phyloP scores from a whole-genome alignment of 2,329 filamentous ascomycete species.

The Alternaria metachromatica region DNA sequence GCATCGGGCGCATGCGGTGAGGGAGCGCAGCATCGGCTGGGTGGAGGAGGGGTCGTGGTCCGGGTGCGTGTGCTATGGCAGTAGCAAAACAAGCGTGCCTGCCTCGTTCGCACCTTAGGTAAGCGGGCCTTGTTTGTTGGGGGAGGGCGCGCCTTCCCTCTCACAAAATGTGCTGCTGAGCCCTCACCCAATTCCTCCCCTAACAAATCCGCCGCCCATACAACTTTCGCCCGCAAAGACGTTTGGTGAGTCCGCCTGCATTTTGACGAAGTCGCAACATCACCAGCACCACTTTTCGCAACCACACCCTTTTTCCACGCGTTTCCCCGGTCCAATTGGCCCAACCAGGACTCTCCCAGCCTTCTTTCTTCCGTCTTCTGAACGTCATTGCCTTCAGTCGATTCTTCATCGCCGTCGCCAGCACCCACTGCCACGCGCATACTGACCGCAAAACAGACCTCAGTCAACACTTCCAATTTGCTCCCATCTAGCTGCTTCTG shows the following conservation, averaged over 20 bases:
- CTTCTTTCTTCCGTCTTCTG: constrained; percentile 38
- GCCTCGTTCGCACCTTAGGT: constrained; percentile 8
- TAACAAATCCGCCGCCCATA: constrained; percentile 26
- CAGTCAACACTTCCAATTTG: constrained; percentile 28
- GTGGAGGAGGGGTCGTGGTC: constrained; percentile 18
- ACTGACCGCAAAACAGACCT: constrained; percentile 44
- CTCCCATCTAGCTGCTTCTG: constrained; percentile 26
- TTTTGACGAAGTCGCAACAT: constrained; percentile 18
- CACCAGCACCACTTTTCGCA: constrained; percentile 32
- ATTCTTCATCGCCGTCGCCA: constrained; percentile 39
- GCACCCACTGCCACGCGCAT: constrained; percentile 23
- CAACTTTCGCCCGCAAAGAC: constrained; percentile 35
- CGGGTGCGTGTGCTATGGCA: constrained; percentile 19
- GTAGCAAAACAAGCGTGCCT: constrained; percentile 23
- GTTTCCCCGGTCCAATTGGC: constrained; percentile 41
- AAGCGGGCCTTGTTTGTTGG: constrained; percentile 13
- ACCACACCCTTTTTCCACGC: constrained; percentile 40
- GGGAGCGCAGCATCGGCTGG: constrained; percentile 20
- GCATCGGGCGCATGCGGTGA: constrained; percentile 19
- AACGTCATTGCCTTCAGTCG: constrained; percentile 39
- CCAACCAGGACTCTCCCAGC: constrained; percentile 29
- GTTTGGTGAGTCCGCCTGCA: constrained; percentile 44
- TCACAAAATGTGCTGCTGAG: constrained; percentile 5
- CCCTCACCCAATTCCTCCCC: constrained; percentile 16
- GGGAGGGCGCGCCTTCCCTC: constrained; percentile 10